Base-by-base conservation (phyloP, 148 eudicot species). In the Diospyros lotus region DNA sequence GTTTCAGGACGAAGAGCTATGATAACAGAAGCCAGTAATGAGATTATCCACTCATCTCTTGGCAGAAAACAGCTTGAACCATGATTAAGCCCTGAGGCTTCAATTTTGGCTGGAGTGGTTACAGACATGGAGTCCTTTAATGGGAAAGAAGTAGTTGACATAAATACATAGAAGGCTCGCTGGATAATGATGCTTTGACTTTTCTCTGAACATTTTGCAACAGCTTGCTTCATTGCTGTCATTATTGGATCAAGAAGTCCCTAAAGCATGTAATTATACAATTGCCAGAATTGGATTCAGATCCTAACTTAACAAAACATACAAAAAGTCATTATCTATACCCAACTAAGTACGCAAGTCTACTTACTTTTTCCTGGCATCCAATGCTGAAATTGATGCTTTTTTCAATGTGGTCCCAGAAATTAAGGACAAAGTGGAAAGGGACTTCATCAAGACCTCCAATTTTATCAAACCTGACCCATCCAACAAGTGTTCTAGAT, bases 11-110 rank as follows among this genome's bases (percentile, higher is more conserved):
- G 92, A 58, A 92, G 86, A 70, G 96, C 89, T 68, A 90, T 82
- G 74, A 95, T 73, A 68, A 89, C 89, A 41, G 98, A 90, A 75
- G 96, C 92, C 84, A 92, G 89, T 69, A 92, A 54, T 58, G 96
- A 90, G 52, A 84, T 80, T 56, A 90, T 80, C 96, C 96, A 90
- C 73, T 90, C 82, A 62, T 89, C 88, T 82, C 83, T 77, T 73
- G 56, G 64, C 3, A 86, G 69, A 63, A 84, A 86, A 54, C 59
- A 65, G 63, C 78, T 77, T 48, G 66, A 59, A 69, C 72, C 77
- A 75, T 75, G 74, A 60, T 76, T 42, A 73, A 72, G 72, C 68
- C 80, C 81, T 77, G 75, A 70, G 45, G 58, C 80, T 71, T 86
- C 90, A 61, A 80, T 67, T 72, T 82, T 74, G 53, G 70, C 41